Evolutionary conservation across 1,139 yeast species (phyloP), one percentile per base, ranked within the genome.

Genomic region (Geotrichum europaeum): DNA sequence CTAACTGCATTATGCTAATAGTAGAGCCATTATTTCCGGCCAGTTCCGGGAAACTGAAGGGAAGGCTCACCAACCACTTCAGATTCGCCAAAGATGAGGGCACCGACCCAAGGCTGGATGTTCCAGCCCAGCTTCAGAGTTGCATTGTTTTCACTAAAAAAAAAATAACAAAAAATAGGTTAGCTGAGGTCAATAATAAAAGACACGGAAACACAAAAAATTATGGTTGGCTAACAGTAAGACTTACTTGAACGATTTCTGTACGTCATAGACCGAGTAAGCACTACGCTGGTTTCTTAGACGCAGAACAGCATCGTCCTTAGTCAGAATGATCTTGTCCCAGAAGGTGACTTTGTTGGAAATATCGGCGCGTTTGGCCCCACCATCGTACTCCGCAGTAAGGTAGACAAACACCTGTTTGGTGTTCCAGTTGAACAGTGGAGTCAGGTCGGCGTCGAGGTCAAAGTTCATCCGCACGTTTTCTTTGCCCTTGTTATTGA

Each of bases 371-470:
- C 60, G 56, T 45, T 67, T 65, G 56, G 75, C 67, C 64, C 71
- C 60, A 1, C 94, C 94, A 13, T 86, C 85, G 70, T 92, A 91
- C 69, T 90, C 95, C 1, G 96, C 97, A 1, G 96, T 89, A 64
- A 94, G 78, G 69, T 92, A 94, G 4, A 87, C 88, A 72, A 94
- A 92, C 24, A 94, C 84, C 73, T 94, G 99, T 71, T 94, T 94
- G 13, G 99, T 94, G 75, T 94, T 94, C 97, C 98, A 94, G 73
- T 89, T 91, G 81, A 92, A 92, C 61, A 94, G 78, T 1, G 91
- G 85, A 0, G 87, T 73, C 67, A 94, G 72, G 67, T 86, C 90
- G 3, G 77, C 81, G 10, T 83, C 83, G 62, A 94, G 76, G 71
- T 90, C 96, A 70, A 92, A 91, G 20, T 76, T 76, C 53, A 91